Base-by-base conservation (phyloP, 2,329 filamentous ascomycete genomes). In the Alternaria triticimaculans region DNA sequence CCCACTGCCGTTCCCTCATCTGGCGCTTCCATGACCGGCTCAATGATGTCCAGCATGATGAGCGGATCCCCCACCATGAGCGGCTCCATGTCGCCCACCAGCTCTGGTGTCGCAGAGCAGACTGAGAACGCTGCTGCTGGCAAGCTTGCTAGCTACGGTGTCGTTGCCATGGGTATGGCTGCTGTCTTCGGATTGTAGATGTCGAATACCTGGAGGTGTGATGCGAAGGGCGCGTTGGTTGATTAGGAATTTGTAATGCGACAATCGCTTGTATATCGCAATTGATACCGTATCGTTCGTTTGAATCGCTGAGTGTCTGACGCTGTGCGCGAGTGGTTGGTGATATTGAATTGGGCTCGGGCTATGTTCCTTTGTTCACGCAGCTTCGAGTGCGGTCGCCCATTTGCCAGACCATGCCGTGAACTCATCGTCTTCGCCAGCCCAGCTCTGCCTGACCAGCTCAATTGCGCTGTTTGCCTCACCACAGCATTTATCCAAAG, bases 391-490 rank as follows among this genome's bases (percentile, higher is more conserved):
- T 23, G 83, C 82, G 50, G 78, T 80, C 41, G 78, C 63, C 86
- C 86, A 89, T 55, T 86, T 87, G 53, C 82, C 83, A n/a, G 86
- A 88, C 94, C 94, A 97, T 15, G 87, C 83, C 0, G 89, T 91
- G 74, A 96, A 97, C 72, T 91, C 92, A 72, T 97, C 94, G 18
- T 87, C 84, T 50, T 86, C 80, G 0, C 86, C 89, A 3, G 86
- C 80, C 91, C 92, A 94, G 20, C 85, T 84, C 62, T 84, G 81
- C 54, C 82, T 82, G 12, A 92, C 79, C 51, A 90, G 74, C 60
- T 87, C 84, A 0, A 86, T 84, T 0, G 85, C 86, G 1, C 80
- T 82, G 68, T 87, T 86, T 0, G 90, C 89, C 55, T 88, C 85
- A 2, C 83, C 80, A 63, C 89, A 88, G 70, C 89, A 90, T 44